Evolutionary conservation across 306 rosid genomes (phyloP).

Genomic region (Prunus mongolica): DNA sequence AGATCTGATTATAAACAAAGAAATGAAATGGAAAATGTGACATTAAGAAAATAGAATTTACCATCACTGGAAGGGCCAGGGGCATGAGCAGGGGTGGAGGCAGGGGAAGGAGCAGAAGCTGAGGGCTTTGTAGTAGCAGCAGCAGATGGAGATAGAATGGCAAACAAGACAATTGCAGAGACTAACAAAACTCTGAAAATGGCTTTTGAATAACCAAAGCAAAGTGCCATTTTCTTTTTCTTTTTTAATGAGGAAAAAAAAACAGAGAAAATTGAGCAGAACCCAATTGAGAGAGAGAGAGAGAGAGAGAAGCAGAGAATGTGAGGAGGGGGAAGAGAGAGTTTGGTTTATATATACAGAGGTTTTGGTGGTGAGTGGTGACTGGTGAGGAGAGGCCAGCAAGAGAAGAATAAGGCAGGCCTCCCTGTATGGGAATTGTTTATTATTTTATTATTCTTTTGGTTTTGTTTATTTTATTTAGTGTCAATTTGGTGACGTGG

Average conservation of each 20-base stretch:
- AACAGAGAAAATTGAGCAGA: background rate
- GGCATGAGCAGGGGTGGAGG: constrained; percentile 49
- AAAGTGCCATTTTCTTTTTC: constrained; percentile 31
- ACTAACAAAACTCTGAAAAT: constrained; percentile 25
- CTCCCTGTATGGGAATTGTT: background rate
- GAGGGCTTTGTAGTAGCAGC: constrained; percentile 26
- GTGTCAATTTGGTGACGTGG: constrained; percentile 3
- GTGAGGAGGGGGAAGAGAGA: background rate
- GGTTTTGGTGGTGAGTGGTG: background rate
- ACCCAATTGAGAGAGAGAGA: background rate
- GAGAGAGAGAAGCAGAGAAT: background rate
- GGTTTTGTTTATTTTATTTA: background rate
- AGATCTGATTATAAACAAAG: background rate
- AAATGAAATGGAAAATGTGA: background rate
- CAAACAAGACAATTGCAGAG: constrained; percentile 28
- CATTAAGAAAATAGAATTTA: constrained; percentile 10
- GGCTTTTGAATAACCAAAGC: constrained; percentile 25
- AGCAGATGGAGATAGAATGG: constrained; percentile 41
- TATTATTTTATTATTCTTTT: background rate
- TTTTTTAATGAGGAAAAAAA: background rate
- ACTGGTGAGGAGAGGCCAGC: constrained; percentile 8
- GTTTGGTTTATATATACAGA: background rate
- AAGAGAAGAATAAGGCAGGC: constrained; percentile 20
- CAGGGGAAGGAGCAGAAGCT: constrained; percentile 42
- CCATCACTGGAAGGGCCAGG: constrained; percentile 75